Conservation (phyloP, 2,329 filamentous ascomycete genomes). For the Colletotrichum sublineola region DNA sequence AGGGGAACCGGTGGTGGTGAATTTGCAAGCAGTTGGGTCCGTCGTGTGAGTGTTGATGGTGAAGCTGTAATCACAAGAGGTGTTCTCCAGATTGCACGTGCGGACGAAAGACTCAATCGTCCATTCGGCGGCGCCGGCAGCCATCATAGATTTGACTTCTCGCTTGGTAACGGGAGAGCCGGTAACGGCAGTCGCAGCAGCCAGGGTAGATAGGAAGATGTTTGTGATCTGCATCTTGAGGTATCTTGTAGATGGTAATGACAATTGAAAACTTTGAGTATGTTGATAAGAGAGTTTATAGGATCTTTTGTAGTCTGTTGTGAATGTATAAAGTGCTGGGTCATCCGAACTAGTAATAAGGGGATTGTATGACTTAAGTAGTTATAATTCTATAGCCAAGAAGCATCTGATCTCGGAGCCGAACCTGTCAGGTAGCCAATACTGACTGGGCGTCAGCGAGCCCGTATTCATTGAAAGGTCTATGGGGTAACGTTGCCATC, state of each 20-base stretch:
- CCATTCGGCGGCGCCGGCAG: slow-evolving; percentile 55
- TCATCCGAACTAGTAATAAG: not conserved
- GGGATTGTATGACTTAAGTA: slow-evolving; percentile 24
- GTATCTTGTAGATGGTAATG: slow-evolving; percentile 25
- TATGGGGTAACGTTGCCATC: slow-evolving; percentile 33
- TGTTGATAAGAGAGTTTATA: not conserved
- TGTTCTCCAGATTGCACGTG: slow-evolving; percentile 55
- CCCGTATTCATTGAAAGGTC: not conserved
- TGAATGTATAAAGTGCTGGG: not conserved
- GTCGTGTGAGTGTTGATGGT: slow-evolving; percentile 54
- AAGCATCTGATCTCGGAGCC: not conserved
- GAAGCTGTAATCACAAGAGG: slow-evolving; percentile 60
- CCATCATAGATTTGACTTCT: slow-evolving; percentile 55
- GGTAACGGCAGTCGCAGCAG: slow-evolving; percentile 45
- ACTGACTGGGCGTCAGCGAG: not conserved
- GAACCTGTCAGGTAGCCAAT: not conserved
- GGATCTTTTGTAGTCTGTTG: not conserved
- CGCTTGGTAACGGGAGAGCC: slow-evolving; percentile 31
- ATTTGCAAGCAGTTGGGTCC: slow-evolving; percentile 53
- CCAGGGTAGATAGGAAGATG: slow-evolving; percentile 54
- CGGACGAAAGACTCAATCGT: slow-evolving; percentile 57
- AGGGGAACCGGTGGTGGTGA: slow-evolving; percentile 55
- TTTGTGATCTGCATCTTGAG: slow-evolving; percentile 60
- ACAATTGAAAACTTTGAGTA: not conserved
- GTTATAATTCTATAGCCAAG: not conserved